Percentiles rank a stretch among this genome's conserved stretches.
phyloP scores from a whole-genome alignment of 2,329 filamentous ascomycete genomes.

The Neonectria sp. region DNA sequence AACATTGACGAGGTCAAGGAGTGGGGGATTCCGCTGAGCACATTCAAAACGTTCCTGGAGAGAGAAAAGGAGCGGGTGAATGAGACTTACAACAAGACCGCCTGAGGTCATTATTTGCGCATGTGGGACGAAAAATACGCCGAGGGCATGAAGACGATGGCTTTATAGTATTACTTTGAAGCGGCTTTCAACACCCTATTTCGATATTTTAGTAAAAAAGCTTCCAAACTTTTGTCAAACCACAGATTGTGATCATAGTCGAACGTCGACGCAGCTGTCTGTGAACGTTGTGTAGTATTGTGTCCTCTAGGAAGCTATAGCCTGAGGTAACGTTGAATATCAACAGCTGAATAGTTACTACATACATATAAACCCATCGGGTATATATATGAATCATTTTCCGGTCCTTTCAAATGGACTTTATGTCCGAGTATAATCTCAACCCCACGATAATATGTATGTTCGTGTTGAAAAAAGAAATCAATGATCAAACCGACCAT shows the following conservation, averaged over 20 bases:
- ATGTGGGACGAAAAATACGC: not conserved
- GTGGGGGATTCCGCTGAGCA: slow-evolving; percentile 59
- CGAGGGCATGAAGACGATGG: not conserved
- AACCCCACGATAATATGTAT: not conserved
- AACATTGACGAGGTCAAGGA: slow-evolving; percentile 53
- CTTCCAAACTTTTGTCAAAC: too few relatives aligned
- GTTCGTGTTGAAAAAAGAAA: not conserved
- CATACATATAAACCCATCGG: slow-evolving; percentile 2
- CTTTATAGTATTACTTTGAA: not conserved
- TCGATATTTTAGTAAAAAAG: too few relatives aligned
- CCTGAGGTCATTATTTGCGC: not conserved
- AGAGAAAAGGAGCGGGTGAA: slow-evolving; percentile 54
- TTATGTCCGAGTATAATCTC: not conserved
- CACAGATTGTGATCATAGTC: too few relatives aligned
- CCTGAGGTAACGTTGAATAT: not conserved
- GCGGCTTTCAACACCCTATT: too few relatives aligned
- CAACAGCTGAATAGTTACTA: not conserved
- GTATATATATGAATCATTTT: slow-evolving; percentile 3
- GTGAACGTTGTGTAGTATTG: not conserved
- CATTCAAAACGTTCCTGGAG: slow-evolving; percentile 60
- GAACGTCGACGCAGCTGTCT: not conserved
- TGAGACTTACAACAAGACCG: slow-evolving; percentile 46
- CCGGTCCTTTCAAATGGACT: not conserved
- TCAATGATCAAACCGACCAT: not conserved
- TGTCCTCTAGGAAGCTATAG: not conserved